A percentile compares a stretch with the other conserved stretches of the same genome.
Conservation (phyloP, 148 eudicot genomes). For the Suaeda aralocaspica region DNA sequence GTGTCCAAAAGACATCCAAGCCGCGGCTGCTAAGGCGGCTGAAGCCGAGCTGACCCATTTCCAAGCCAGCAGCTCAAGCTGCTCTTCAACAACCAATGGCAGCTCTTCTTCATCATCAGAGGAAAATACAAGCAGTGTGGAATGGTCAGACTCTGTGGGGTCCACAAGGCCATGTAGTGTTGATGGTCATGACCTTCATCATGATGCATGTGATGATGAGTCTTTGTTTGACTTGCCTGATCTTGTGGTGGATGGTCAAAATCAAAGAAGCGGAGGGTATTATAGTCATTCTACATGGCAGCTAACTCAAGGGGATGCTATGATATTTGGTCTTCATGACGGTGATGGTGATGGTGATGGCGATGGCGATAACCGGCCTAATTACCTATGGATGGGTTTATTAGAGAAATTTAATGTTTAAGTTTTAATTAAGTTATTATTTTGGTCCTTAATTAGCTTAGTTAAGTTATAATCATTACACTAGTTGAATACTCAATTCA, state of each 20-base stretch:
- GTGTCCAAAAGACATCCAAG: constrained; percentile 60
- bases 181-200: constrained; percentile 13
- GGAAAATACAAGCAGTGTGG: constrained; percentile 22
- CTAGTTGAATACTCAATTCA: neutral
- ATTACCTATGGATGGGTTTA: constrained; percentile 22
- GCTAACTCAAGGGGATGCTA: constrained; percentile 15
- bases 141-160: constrained; percentile 21
- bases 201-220: constrained; percentile 34
- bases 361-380: neutral
- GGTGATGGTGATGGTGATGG: constrained; percentile 15
- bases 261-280: constrained; percentile 31
- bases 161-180: constrained; percentile 14
- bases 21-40: constrained; percentile 53
- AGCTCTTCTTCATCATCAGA: constrained; percentile 19
- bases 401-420: constrained; percentile 13
- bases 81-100: constrained; percentile 9
- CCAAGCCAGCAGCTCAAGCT: constrained; percentile 16
- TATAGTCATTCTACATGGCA: constrained; percentile 35
- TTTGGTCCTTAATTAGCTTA: neutral
- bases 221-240: constrained; percentile 58
- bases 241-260: constrained; percentile 28
- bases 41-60: constrained; percentile 20
- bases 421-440: neutral
- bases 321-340: too few species aligned
- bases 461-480: neutral